These are phyloP conservation scores for Capronia americana DNA, from an alignment of 2,329 filamentous ascomycete genomes.

Conservation along the genomic window DNA sequence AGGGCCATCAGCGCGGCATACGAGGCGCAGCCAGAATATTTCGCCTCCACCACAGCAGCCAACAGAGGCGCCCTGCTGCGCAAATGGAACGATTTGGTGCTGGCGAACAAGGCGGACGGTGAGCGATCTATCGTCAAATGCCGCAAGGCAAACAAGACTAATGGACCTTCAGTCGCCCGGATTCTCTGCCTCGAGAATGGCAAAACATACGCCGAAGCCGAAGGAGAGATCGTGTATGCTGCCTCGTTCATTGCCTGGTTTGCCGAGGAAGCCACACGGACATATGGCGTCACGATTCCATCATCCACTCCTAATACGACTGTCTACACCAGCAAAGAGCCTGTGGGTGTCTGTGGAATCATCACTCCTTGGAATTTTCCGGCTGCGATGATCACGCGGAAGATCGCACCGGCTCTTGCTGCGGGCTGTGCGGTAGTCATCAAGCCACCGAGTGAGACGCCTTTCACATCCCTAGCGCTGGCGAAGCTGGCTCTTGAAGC, in stretches of 20 bases:
- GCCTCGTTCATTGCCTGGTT: conserved; percentile 59
- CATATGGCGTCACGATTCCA: conserved; percentile 56
- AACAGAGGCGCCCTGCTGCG: conserved; percentile 55
- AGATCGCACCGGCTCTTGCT: conserved; percentile 46
- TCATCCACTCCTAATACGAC: conserved; percentile 72
- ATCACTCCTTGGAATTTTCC: conserved; percentile 93
- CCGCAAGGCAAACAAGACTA: not conserved
- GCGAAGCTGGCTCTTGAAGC: conserved; percentile 43
- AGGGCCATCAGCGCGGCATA: conserved; percentile 36
- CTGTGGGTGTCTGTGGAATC: conserved; percentile 80
- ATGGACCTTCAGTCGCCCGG: conserved; percentile 42
- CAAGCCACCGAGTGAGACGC: conserved; percentile 47
- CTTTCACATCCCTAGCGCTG: conserved; percentile 43
- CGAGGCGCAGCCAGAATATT: conserved; percentile 46
- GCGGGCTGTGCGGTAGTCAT: conserved; percentile 48
- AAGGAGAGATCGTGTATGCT: conserved; percentile 56
- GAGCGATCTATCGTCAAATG: not conserved
- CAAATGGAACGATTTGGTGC: conserved; percentile 63
- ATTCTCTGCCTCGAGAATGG: conserved; percentile 54
- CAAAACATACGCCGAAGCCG: conserved; percentile 59
- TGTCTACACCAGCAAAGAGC: conserved; percentile 78
- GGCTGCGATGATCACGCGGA: conserved; percentile 69
- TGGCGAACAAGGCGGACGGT: conserved; percentile 60
- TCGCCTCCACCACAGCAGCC: conserved; percentile 43
- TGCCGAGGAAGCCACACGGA: conserved; percentile 55